Conservation (phyloP, 805 yeast genomes). For the Lachancea nothofagi region DNA sequence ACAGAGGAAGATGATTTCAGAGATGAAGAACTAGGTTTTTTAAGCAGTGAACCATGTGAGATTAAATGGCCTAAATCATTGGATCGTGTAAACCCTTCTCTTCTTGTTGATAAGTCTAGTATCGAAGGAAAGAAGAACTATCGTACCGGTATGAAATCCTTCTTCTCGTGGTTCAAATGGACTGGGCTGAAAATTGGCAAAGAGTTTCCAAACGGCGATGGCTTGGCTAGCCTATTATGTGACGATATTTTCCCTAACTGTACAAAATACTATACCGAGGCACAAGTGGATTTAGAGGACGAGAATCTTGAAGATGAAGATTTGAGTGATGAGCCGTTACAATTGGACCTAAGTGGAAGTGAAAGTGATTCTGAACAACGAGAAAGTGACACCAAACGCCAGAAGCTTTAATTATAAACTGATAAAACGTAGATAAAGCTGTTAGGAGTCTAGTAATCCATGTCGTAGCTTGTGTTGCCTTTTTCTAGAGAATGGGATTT, state of each 20-base stretch:
- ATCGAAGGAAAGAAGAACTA: conserved; percentile 54
- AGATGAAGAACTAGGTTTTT: conserved; percentile 49
- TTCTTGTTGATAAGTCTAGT: conserved; percentile 42
- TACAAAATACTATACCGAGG: conserved; percentile 72
- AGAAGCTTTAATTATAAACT: not conserved
- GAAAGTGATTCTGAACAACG: conserved; percentile 27
- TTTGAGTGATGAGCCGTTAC: conserved; percentile 9
- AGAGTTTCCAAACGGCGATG: conserved; percentile 75
- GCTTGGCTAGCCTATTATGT: conserved; percentile 60
- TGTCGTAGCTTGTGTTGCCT: too few species aligned
- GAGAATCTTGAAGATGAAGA: conserved; percentile 49
- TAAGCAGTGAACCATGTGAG: conserved; percentile 49
- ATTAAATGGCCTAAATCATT: conserved; percentile 69
- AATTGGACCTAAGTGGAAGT: conserved; percentile 39
- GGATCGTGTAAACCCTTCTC: conserved; percentile 48
- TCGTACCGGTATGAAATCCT: conserved; percentile 70
- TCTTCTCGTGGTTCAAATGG: conserved; percentile 86
- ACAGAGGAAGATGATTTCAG: conserved; percentile 24
- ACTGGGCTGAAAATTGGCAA: conserved; percentile 73
- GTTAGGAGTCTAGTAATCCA: too few species aligned
- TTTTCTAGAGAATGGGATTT: not conserved
- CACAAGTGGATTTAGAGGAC: conserved; percentile 59
- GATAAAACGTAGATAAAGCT: too few species aligned
- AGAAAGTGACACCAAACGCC: not conserved
- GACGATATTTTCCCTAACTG: conserved; percentile 87